Evolutionary conservation across 768 basidiomycete species (phyloP), one percentile per base, ranked within the genome.

Genomic region (Boletus subcaerulescens): DNA sequence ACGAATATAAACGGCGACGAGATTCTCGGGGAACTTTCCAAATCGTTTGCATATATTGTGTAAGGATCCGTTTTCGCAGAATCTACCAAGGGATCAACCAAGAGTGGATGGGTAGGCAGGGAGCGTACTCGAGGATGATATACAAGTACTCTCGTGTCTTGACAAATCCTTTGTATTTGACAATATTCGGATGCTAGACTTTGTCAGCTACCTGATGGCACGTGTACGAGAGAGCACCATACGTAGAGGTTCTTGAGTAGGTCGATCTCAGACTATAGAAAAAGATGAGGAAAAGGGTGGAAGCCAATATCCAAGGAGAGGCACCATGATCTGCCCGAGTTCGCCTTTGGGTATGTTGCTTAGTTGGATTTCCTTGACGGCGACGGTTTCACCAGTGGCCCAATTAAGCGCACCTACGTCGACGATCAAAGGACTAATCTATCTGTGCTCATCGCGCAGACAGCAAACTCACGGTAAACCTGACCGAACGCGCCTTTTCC

Each of bases 151-250:
- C 92, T 52, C 86, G 84, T 48, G 93, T 95, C 75, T 94, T 93
- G 68, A 93, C 92, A 64, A 96, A 98, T 13, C 97, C 97, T 66
- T 96, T 95, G 77, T 99, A 99, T 74, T 99, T 96, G 68, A 98
- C 97, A 68, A 99, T 98, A 70, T 98, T 98, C 40, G 87, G 79
- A 69, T 98, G 93, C 94, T 96, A 71, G 39, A 53, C 22, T 51
- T 36, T 45, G 56, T 71, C 35, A 60, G 56, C 38, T 45, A 45
- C 52, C 49, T 43, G 36, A 57, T 44, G 11, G 35, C 17, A 52
- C 12, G 22, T 31, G 32, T 26, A 17, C 17, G 26, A 55, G 32
- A 44, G n/a, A 32, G 12, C 3, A 48, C 68, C 81, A 65, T 72
- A 95, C 94, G 62, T 96, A 91, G 56, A 99, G 80, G 71, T 97